Base-by-base conservation (phyloP, 148 eudicot genomes). In the Oxyria digyna region DNA sequence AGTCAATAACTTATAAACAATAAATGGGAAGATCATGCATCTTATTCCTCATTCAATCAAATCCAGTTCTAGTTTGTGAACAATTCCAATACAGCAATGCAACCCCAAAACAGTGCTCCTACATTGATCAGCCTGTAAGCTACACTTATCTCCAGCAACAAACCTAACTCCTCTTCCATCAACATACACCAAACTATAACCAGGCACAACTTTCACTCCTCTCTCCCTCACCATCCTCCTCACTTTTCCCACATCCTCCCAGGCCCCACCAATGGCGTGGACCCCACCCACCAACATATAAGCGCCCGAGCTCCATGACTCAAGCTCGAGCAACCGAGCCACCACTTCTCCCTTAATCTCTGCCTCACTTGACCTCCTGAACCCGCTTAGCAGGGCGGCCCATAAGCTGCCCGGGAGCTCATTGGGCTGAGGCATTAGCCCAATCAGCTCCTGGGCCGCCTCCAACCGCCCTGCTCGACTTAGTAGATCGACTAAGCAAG, bases 351-450 rank as follows among this genome's bases (percentile, higher is more conserved):
- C 80, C 37, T 85, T 83, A 49, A 84, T 68, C 64, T 82, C 81
- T 3, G 62, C 27, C 31, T 78, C 78, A 57, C 66, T 73, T 59
- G 74, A 82, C 67, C 78, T 79, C 31, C 85, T 81, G 73, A 85
- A 82, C 33, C 85, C 91, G 75, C 96, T 92, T 62, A 91, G 73
- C 31, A 91, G 69, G 13, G 97, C 81, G 20, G 93, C 92, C 96
- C 93, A 91, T 12, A 89, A 74, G 65, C 85, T 89, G 21, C 69
- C 20, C 46, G 42, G 3, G 26, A 4, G 42, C 45, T 66, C 71
- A 77, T 80, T 20, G 54, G 75, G 69, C 31, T 71, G 77, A 18
- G 81, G 80, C 78, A 89, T 73, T 9, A 66, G 49, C 71, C 79
- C 69, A 15, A 89, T 79, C 68, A 92, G 26, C 27, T 84, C 82